Percentiles rank a stretch among this genome's conserved stretches.
Evolutionary conservation across 1,284 basidiomycete genomes (phyloP).

Genomic region (Ceratobasidium sp.): DNA sequence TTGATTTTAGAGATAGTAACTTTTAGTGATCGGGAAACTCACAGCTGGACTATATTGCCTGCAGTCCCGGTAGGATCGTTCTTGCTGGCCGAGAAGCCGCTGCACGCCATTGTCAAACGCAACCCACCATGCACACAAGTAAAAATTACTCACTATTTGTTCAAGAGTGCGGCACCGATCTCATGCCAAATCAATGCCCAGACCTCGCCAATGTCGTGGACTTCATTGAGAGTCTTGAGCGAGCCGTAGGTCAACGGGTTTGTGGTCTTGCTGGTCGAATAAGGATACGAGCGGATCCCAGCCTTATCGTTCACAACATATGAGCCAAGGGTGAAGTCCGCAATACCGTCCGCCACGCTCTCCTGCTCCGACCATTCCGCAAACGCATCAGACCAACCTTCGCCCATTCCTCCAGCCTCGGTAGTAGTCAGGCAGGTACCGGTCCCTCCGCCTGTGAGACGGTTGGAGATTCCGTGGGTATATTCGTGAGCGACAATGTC

Average conservation of each 20-base stretch:
- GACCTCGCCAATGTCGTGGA: constrained; percentile 39
- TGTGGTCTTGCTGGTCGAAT: constrained; percentile 38
- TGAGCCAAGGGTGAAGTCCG: constrained; percentile 37
- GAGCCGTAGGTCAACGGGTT: constrained; percentile 37
- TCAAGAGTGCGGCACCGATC: constrained; percentile 24
- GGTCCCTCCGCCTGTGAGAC: constrained; percentile 37
- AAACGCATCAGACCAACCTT: constrained; percentile 39
- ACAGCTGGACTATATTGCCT: constrained; percentile 37
- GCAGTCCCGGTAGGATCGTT: constrained; percentile 27
- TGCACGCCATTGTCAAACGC: not conserved
- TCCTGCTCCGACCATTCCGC: constrained; percentile 37
- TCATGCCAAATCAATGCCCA: constrained; percentile 41
- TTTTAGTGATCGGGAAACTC: not conserved
- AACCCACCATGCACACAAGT: not conserved
- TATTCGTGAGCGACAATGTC: constrained; percentile 40
- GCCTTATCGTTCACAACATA: constrained; percentile 31
- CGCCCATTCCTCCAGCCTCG: constrained; percentile 40
- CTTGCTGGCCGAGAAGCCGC: constrained; percentile 37
- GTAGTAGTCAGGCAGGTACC: constrained; percentile 33
- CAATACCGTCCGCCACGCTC: not conserved
- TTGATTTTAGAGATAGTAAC: too few relatives aligned
- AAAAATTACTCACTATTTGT: constrained; percentile 23
- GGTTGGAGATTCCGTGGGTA: constrained; percentile 37
- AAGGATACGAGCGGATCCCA: constrained; percentile 37
- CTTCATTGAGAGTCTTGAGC: constrained; percentile 23